phyloP scores from a whole-genome alignment of 2,329 filamentous ascomycete genomes.

The Triangularia verruculosa region DNA sequence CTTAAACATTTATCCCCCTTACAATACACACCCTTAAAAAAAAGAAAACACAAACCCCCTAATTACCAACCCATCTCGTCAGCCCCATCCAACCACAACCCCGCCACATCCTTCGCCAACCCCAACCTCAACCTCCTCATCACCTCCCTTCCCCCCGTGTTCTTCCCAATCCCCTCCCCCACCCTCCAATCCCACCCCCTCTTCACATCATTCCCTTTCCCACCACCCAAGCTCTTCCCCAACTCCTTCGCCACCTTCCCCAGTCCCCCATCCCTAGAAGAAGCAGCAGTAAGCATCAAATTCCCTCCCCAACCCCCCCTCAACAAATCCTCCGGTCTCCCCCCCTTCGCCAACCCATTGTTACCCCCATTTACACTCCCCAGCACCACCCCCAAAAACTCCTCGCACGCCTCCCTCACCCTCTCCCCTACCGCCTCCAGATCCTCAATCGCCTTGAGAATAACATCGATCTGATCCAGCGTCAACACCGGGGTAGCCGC shows the following conservation, averaged over 20 bases:
- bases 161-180: slow-evolving; percentile 50
- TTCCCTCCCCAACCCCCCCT: slow-evolving; percentile 47
- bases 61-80: slow-evolving; percentile 39
- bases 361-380: slow-evolving; percentile 62
- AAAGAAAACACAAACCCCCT: not conserved
- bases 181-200: slow-evolving; percentile 72
- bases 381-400: slow-evolving; percentile 74
- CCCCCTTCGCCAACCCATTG: slow-evolving; percentile 48
- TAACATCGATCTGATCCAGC: slow-evolving; percentile 67
- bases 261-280: not conserved
- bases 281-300: slow-evolving; percentile 71
- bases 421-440: slow-evolving; percentile 69
- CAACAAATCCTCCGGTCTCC: slow-evolving; percentile 64
- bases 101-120: slow-evolving; percentile 70
- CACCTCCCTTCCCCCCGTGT: slow-evolving; percentile 62
- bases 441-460: slow-evolving; percentile 78
- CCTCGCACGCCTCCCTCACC: slow-evolving; percentile 71
- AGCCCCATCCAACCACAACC: slow-evolving; percentile 65
- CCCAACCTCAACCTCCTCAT: slow-evolving; percentile 68
- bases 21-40: no score
- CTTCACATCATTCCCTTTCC: slow-evolving; percentile 67
- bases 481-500: slow-evolving; percentile 54
- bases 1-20: no score
- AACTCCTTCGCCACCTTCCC: slow-evolving; percentile 65
- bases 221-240: slow-evolving; percentile 54